Base-by-base conservation (phyloP, 2,329 filamentous ascomycete species). In the Colletotrichum sp. region DNA sequence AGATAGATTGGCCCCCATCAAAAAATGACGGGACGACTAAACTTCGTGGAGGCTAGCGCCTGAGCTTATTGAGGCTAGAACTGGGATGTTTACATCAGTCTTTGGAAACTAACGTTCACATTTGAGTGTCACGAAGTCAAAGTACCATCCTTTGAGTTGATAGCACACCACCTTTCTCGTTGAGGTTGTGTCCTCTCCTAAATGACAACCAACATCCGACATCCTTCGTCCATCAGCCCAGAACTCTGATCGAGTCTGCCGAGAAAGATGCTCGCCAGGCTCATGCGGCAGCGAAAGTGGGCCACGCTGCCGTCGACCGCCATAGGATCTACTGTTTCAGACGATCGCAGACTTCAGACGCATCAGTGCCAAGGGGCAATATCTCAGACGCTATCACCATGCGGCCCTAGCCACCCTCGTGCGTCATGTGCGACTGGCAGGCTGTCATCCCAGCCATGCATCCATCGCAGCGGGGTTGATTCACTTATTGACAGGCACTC, bases 321-420 rank as follows among this genome's bases (percentile, higher is more conserved):
- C 56, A 62, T 36, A n/a, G 58, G 62, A 73, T 75, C 55, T 75
- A 24, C 55, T 34, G 73, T 75, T 75, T 75, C 73, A 75, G 69
- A 72, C 26, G 43, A 75, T 73, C 56, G 34, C 24, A 75, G 69
- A 68, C 69, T 75, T 73, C 73, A 75, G 73, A 75, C 73, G 69
- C 73, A 75, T 67, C 38, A 67, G 52, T 64, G 62, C 69, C 56
- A 43, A 66, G 66, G 26, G 52, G 60, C 28, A 18, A 60, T n/a
- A 60, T 34, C 58, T 66, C 66, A 60, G 66, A 71, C 60, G 15
- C 52, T 15, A 48, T 71, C 67, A 38, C 67, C n/a, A 43, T 43
- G 62, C 26, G 69, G 60, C 28, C 73, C 16, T 58, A 48, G 69
- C 62, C 62, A 75, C 26, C 64, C 73, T 64, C 30, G 69, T 9